Conservation (phyloP, 371 early-diverging fungal genomes). For the Mortierella polycephala region DNA sequence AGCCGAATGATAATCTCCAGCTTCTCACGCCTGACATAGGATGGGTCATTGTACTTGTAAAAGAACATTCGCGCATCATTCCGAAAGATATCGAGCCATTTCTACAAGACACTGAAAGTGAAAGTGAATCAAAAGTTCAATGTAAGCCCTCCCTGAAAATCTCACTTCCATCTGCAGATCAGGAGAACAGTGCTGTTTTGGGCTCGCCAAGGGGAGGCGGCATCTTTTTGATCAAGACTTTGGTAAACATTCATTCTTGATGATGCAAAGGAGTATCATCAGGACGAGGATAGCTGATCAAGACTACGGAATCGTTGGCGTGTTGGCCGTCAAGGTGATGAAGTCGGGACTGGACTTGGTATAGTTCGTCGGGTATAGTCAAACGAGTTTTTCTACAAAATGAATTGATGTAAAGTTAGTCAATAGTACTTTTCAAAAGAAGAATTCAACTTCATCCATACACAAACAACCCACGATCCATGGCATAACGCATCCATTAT, state of each 20-base stretch:
- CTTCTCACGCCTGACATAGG: slow-evolving; percentile 97
- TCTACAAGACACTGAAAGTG: slow-evolving; percentile 95
- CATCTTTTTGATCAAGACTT: slow-evolving; percentile 80
- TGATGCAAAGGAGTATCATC: slow-evolving; percentile 91
- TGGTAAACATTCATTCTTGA: slow-evolving; percentile 75
- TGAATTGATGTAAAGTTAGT: too few relatives aligned
- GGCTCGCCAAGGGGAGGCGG: slow-evolving; percentile 85
- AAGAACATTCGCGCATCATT: slow-evolving; percentile 96
- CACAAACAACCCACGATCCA: neutral
- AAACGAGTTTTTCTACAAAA: slow-evolving; percentile 92
- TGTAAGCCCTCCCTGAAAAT: neutral
- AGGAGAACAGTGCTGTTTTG: neutral
- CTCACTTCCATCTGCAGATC: neutral
- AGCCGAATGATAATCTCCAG: slow-evolving; percentile 94
- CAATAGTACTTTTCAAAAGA: neutral
- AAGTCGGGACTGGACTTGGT: slow-evolving; percentile 97
- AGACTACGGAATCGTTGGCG: slow-evolving; percentile 94
- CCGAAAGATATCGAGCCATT: slow-evolving; percentile 86
- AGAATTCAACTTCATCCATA: neutral
- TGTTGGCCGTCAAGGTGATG: slow-evolving; percentile 96
- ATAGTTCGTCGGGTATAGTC: slow-evolving; percentile 90
- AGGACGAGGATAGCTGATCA: slow-evolving; percentile 89
- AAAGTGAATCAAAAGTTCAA: neutral
- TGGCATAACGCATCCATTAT: neutral
- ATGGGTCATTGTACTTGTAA: slow-evolving; percentile 98